Conservation (phyloP, 805 yeast species). For the Metschnikowia koreensis region DNA sequence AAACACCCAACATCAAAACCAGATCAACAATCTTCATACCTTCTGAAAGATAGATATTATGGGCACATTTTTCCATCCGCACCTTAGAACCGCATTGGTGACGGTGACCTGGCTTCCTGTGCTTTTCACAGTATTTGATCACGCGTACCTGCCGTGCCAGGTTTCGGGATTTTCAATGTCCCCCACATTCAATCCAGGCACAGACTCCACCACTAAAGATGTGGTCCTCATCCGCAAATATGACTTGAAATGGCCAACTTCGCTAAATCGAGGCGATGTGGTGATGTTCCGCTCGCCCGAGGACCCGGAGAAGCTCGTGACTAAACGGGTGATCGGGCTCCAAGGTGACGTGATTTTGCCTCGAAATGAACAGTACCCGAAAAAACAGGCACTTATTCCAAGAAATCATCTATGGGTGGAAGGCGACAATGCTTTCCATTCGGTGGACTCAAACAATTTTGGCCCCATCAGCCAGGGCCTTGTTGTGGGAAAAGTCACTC, state of each 20-base stretch:
- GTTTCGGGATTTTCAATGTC: conserved; percentile 84
- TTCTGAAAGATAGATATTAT: neutral
- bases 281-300: conserved; percentile 74
- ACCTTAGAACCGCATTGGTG: conserved; percentile 25
- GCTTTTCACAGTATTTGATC: conserved; percentile 61
- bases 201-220: conserved; percentile 45
- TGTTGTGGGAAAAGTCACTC: conserved; percentile 71
- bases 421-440: conserved; percentile 79
- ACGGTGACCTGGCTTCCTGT: conserved; percentile 76
- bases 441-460: conserved; percentile 81
- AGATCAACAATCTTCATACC: neutral
- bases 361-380: conserved; percentile 61
- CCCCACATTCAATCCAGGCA: conserved; percentile 80
- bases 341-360: conserved; percentile 71
- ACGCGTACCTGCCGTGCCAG: conserved; percentile 68
- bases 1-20: neutral
- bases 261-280: conserved; percentile 63
- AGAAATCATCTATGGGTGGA: conserved; percentile 90
- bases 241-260: conserved; percentile 46
- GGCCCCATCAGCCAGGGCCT: conserved; percentile 86
- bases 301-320: conserved; percentile 72
- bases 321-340: conserved; percentile 75
- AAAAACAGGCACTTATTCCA: conserved; percentile 60
- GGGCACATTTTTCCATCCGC: conserved; percentile 6
- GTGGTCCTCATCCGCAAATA: conserved; percentile 71